A percentile compares a stretch with the other conserved stretches of the same genome.
Conservation (phyloP, 306 rosid genomes). For the Lathyrus tuberosus region DNA sequence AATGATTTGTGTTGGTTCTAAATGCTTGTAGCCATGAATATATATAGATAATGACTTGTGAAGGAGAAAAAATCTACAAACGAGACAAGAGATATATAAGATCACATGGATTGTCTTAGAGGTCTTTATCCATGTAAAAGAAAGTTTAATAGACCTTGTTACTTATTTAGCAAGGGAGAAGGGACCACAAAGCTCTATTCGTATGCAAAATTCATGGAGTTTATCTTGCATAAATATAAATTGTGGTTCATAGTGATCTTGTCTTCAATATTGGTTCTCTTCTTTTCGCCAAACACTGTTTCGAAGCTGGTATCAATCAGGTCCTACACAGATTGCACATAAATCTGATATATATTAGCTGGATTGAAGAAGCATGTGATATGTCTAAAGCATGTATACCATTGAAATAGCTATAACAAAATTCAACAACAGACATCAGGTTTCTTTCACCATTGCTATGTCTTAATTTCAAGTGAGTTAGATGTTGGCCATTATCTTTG, state of each 20-base stretch:
- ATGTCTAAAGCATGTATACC: constrained; percentile 36
- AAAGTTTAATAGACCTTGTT: not conserved
- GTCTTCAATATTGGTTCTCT: not conserved
- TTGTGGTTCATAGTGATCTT: not conserved
- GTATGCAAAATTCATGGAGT: too few relatives aligned
- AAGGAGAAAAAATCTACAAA: not conserved
- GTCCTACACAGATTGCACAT: not conserved
- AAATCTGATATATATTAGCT: not conserved
- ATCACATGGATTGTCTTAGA: constrained; percentile 1
- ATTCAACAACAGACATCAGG: not conserved
- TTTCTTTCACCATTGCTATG: not conserved
- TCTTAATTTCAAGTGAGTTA: not conserved
- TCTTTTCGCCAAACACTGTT: not conserved
- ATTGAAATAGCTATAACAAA: not conserved
- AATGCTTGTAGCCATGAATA: constrained; percentile 2
- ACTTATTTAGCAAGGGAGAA: not conserved
- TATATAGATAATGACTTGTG: not conserved
- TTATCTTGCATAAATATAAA: too few relatives aligned
- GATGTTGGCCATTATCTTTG: too few relatives aligned
- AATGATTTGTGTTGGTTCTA: constrained; percentile 33
- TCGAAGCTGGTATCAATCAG: not conserved
- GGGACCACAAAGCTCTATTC: not conserved
- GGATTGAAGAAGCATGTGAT: not conserved
- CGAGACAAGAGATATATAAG: not conserved
- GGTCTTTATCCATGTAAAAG: not conserved